These are phyloP conservation scores for Ramalina peruviana DNA, from an alignment of 495 filamentous ascomycete genomes.

Conservation along the genomic window DNA sequence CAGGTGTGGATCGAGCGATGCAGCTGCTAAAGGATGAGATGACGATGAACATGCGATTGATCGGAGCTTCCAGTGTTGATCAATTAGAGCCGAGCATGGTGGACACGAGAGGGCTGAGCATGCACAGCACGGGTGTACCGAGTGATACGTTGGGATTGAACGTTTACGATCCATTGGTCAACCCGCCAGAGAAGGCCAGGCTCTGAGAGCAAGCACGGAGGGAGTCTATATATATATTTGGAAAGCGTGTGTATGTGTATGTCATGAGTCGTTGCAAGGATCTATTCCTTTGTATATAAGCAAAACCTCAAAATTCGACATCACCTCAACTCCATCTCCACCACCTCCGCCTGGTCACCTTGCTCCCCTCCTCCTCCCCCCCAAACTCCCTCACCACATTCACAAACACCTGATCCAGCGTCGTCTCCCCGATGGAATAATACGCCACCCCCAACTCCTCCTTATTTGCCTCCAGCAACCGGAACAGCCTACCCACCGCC, in stretches of 20 bases:
- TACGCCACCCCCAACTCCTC: constrained; percentile 51
- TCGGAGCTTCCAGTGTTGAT: constrained; percentile 58
- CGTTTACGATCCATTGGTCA: constrained; percentile 52
- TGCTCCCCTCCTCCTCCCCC: constrained; percentile 57
- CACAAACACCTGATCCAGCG: constrained; percentile 74
- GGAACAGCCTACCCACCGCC: constrained; percentile 47
- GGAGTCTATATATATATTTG: too few species aligned
- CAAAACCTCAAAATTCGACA: too few species aligned
- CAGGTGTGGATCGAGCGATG: constrained; percentile 84
- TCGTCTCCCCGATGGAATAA: constrained; percentile 63
- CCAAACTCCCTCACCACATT: constrained; percentile 59
- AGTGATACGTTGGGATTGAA: constrained; percentile 49
- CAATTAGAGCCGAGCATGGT: constrained; percentile 68
- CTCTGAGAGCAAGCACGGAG: constrained; percentile 18
- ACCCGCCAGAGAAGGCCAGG: constrained; percentile 47
- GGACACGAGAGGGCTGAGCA: constrained; percentile 57
- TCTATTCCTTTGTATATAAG: too few species aligned
- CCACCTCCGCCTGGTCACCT: background rate
- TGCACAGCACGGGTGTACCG: constrained; percentile 55
- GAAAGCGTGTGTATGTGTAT: too few species aligned
- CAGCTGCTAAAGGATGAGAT: constrained; percentile 94
- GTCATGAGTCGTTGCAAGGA: too few species aligned
- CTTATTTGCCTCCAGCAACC: constrained; percentile 50
- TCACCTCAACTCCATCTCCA: background rate
- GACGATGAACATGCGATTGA: constrained; percentile 96